phyloP scores from a whole-genome alignment of 768 basidiomycete species.

The Lactarius hatsudake region DNA sequence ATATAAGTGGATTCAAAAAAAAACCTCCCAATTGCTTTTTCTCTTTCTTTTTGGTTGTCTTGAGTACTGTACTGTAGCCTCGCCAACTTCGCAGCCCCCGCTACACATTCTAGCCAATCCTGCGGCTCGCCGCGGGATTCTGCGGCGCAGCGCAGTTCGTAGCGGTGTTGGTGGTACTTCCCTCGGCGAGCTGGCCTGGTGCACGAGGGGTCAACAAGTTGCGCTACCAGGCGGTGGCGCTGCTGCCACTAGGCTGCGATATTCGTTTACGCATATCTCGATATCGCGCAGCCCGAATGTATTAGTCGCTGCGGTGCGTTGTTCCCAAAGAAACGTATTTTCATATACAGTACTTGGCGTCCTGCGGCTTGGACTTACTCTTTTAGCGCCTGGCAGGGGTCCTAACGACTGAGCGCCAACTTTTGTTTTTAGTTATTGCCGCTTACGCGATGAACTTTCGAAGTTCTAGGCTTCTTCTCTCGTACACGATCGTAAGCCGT shows the following conservation, averaged over 20 bases:
- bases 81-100: slow-evolving; percentile 50
- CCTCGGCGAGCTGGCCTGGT: slow-evolving; percentile 65
- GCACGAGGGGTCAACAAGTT: slow-evolving; percentile 51
- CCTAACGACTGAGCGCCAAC: slow-evolving; percentile 32
- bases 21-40: too few species aligned
- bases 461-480: slow-evolving; percentile 45
- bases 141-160: slow-evolving; percentile 41
- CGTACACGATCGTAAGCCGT: slow-evolving; percentile 59
- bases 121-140: slow-evolving; percentile 48
- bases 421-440: slow-evolving; percentile 31
- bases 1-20: too few species aligned
- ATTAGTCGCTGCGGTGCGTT: slow-evolving; percentile 50
- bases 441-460: not conserved
- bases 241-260: slow-evolving; percentile 39
- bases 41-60: too few species aligned
- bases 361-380: slow-evolving; percentile 17
- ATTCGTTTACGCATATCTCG: slow-evolving; percentile 52
- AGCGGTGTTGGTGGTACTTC: slow-evolving; percentile 47
- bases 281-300: slow-evolving; percentile 57
- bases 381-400: slow-evolving; percentile 45
- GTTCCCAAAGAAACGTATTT: not conserved
- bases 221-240: slow-evolving; percentile 11
- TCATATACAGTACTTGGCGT: not conserved
- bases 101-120: slow-evolving; percentile 64
- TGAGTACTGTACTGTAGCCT: too few species aligned